Evolutionary conservation across 2,329 filamentous ascomycete species (phyloP).

Genomic region (Aspergillus sp.): DNA sequence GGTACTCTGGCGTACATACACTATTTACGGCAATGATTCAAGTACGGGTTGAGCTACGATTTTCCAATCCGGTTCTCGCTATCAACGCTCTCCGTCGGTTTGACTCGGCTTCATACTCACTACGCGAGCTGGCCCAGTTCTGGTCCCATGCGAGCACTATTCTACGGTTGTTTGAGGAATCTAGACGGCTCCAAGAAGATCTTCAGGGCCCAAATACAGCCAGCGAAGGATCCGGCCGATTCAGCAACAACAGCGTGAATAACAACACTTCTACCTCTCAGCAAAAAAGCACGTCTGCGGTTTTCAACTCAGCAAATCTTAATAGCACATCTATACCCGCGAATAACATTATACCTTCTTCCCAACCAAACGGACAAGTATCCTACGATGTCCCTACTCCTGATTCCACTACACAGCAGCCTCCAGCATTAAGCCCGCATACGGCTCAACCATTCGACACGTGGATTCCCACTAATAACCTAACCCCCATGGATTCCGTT

Average conservation of each 20-base stretch:
- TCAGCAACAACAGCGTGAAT: constrained; percentile 15
- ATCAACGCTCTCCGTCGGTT: constrained; percentile 47
- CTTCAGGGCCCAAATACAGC: constrained; percentile 34
- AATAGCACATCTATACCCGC: constrained; percentile 14
- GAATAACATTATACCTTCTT: constrained; percentile 17
- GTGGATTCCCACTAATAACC: constrained; percentile 31
- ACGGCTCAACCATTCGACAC: constrained; percentile 26
- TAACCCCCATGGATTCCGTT: constrained; percentile 30
- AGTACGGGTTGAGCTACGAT: constrained; percentile 46
- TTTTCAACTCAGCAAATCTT: not conserved
- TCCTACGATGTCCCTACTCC: constrained; percentile 31
- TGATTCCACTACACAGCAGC: constrained; percentile 29
- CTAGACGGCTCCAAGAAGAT: constrained; percentile 43
- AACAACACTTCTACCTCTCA: not conserved
- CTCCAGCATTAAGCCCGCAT: constrained; percentile 12
- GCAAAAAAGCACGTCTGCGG: not conserved
- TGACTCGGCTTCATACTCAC: constrained; percentile 42
- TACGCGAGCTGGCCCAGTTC: constrained; percentile 43
- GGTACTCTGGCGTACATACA: constrained; percentile 46
- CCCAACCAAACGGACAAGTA: constrained; percentile 22
- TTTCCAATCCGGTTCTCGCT: constrained; percentile 46
- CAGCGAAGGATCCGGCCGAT: constrained; percentile 31
- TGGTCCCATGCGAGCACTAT: constrained; percentile 46
- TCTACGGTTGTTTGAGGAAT: constrained; percentile 44
- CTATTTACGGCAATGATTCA: constrained; percentile 50